These are phyloP conservation scores for Cytidiella melzeri DNA, from an alignment of 768 basidiomycete species.

Conservation along the genomic window DNA sequence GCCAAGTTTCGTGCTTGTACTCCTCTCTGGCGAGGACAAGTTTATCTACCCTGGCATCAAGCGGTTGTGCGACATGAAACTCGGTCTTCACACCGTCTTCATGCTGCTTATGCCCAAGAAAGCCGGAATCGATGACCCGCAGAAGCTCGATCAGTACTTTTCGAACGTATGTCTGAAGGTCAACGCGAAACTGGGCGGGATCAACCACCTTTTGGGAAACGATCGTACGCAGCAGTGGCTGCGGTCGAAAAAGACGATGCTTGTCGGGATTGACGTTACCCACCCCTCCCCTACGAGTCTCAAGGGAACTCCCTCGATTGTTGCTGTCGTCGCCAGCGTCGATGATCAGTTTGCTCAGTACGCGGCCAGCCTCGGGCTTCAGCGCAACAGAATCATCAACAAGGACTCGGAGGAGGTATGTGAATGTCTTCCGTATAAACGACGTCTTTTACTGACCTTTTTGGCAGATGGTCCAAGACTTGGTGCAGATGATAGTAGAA, in stretches of 20 bases:
- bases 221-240: slow-evolving; percentile 54
- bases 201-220: slow-evolving; percentile 64
- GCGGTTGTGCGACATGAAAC: slow-evolving; percentile 62
- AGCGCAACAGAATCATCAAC: slow-evolving; percentile 39
- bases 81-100: slow-evolving; percentile 75
- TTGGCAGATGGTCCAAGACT: slow-evolving; percentile 65
- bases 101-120: slow-evolving; percentile 50
- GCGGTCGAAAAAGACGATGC: slow-evolving; percentile 62
- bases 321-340: slow-evolving; percentile 74
- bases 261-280: slow-evolving; percentile 83
- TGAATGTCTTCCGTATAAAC: not conserved
- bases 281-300: slow-evolving; percentile 66
- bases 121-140: slow-evolving; percentile 50
- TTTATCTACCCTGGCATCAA: slow-evolving; percentile 80
- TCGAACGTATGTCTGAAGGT: slow-evolving; percentile 79
- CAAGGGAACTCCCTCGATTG: slow-evolving; percentile 75
- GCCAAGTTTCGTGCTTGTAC: slow-evolving; percentile 64
- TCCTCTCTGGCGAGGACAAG: slow-evolving; percentile 64
- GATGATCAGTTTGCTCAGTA: slow-evolving; percentile 70
- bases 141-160: slow-evolving; percentile 61
- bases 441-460: not conserved
- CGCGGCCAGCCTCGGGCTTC: slow-evolving; percentile 67
- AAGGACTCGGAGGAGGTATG: slow-evolving; percentile 33
- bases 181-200: slow-evolving; percentile 77
- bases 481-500: slow-evolving; percentile 65